phyloP scores from a whole-genome alignment of 257 asterid genomes.

The Lycium barbarum region DNA sequence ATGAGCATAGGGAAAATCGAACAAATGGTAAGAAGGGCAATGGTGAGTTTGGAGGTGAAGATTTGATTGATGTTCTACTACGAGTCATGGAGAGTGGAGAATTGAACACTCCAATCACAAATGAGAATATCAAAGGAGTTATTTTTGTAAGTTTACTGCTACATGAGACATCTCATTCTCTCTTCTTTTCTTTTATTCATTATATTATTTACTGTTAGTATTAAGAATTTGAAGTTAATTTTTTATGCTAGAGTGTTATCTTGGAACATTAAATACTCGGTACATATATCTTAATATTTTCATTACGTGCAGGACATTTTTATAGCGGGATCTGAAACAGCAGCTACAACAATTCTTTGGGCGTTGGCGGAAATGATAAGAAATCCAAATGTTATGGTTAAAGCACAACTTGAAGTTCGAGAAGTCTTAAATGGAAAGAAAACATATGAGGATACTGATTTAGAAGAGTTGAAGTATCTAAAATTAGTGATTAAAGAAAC shows the following conservation, averaged over 20 bases:
- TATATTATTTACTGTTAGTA: not conserved
- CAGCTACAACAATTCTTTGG: not conserved
- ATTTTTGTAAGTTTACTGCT: not conserved
- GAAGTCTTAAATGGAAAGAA: not conserved
- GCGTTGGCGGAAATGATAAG: not conserved
- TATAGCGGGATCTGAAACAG: not conserved
- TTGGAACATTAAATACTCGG: too few species aligned
- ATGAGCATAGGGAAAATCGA: not conserved
- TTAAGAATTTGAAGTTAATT: not conserved
- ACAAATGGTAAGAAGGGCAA: not conserved
- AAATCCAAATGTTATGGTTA: constrained; percentile 1
- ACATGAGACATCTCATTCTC: not conserved
- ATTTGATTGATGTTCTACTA: not conserved
- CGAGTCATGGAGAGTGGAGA: not conserved
- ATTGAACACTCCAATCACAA: not conserved
- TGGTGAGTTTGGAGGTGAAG: not conserved
- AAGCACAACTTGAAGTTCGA: constrained; percentile 13
- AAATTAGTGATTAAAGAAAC: constrained; percentile 8
- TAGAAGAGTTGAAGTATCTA: not conserved
- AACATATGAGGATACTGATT: not conserved
- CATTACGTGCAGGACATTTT: not conserved
- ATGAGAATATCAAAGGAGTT: not conserved
- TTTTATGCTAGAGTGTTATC: not conserved
- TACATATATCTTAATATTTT: too few species aligned
- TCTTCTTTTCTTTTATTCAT: not conserved